Evolutionary conservation across 2,329 filamentous ascomycete species (phyloP).

Genomic region (Phyllosticta citrichinensis): DNA sequence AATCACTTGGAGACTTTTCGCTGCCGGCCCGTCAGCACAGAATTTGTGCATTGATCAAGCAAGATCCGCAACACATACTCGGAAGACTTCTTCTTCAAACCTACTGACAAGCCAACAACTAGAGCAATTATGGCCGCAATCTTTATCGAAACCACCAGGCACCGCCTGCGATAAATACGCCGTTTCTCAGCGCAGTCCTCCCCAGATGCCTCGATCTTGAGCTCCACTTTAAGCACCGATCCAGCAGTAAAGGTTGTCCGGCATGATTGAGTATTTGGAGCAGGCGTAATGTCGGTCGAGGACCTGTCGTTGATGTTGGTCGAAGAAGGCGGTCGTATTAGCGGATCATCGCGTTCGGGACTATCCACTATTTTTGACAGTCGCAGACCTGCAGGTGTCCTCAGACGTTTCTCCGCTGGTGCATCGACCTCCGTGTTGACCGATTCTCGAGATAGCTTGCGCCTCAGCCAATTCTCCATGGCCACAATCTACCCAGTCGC

Average conservation of each 20-base stretch:
- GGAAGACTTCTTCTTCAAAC: slow-evolving; percentile 25
- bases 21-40: neutral
- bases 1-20: neutral
- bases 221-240: slow-evolving; percentile 12
- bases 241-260: slow-evolving; percentile 27
- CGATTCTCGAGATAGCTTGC: neutral
- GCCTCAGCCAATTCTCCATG: neutral
- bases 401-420: slow-evolving; percentile 28
- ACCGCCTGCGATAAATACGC: slow-evolving; percentile 32
- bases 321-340: slow-evolving; percentile 2
- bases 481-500: neutral
- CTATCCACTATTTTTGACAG: slow-evolving; percentile 33
- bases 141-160: slow-evolving; percentile 24
- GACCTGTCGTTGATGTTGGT: slow-evolving; percentile 15
- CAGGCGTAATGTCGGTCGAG: slow-evolving; percentile 17
- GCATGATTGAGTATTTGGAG: slow-evolving; percentile 20
- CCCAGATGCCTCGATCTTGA: slow-evolving; percentile 21
- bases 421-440: neutral
- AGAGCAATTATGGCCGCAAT: slow-evolving; percentile 28
- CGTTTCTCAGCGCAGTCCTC: slow-evolving; percentile 18
- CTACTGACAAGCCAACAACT: slow-evolving; percentile 30
- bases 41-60: neutral
- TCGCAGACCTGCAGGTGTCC: slow-evolving; percentile 32
- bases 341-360: neutral
- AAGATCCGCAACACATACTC: slow-evolving; percentile 8